Conservation (phyloP, 805 yeast genomes). For the Candida quercuum region DNA sequence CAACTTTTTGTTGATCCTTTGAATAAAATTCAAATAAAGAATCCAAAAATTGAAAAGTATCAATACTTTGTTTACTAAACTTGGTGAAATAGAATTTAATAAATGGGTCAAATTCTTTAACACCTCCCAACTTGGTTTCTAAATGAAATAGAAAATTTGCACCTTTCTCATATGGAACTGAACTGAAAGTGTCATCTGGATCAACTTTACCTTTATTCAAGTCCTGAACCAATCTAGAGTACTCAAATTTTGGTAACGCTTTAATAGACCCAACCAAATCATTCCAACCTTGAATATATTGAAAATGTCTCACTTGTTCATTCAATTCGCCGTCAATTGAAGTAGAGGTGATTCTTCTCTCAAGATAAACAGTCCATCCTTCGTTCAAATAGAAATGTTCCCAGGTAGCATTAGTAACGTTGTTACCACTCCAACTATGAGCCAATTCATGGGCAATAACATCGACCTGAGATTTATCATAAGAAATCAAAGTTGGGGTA, state of each 20-base stretch:
- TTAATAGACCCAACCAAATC: constrained; percentile 64
- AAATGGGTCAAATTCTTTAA: constrained; percentile 65
- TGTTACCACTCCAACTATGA: constrained; percentile 89
- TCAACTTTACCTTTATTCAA: constrained; percentile 58
- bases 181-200: constrained; percentile 86
- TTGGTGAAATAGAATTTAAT: constrained; percentile 71
- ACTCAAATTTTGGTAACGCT: constrained; percentile 52
- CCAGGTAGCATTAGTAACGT: constrained; percentile 88
- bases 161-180: constrained; percentile 91
- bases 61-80: constrained; percentile 67
- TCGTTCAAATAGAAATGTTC: constrained; percentile 93
- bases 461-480: constrained; percentile 80
- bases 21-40: constrained; percentile 62
- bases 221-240: constrained; percentile 65
- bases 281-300: constrained; percentile 86
- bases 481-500: constrained; percentile 81
- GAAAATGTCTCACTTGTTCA: constrained; percentile 71
- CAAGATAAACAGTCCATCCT: constrained; percentile 94
- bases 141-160: constrained; percentile 70
- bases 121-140: constrained; percentile 66
- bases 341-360: constrained; percentile 59
- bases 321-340: constrained; percentile 51
- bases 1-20: constrained; percentile 34
- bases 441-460: constrained; percentile 93
- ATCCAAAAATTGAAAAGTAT: constrained; percentile 76